These are phyloP conservation scores for Babesia bovis DNA, from an alignment of 169 alveolate species.

Conservation along the genomic window DNA sequence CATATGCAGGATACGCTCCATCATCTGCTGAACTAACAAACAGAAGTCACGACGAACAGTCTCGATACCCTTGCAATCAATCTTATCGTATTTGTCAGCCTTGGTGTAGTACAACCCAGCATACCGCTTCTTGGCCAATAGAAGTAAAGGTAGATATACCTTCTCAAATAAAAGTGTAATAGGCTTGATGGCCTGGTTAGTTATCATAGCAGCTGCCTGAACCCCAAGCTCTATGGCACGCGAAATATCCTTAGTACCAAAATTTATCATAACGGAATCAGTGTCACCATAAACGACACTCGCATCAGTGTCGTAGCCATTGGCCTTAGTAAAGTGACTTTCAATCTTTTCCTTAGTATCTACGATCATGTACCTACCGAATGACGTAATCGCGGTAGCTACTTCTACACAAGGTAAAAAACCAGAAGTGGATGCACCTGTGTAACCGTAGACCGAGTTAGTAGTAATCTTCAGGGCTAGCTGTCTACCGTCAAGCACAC, in stretches of 20 bases:
- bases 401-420: slow-evolving; percentile 96
- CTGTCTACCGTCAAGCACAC: slow-evolving; percentile 98
- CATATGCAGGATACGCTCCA: slow-evolving; percentile 88
- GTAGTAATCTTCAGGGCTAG: slow-evolving; percentile 98
- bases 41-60: slow-evolving; percentile 98
- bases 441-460: slow-evolving; percentile 99
- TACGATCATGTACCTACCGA: slow-evolving; percentile 95
- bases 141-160: slow-evolving; percentile 94
- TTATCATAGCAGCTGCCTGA: slow-evolving; percentile 92
- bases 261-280: slow-evolving; percentile 98
- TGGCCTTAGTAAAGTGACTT: slow-evolving; percentile 78
- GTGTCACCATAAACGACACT: slow-evolving; percentile 97
- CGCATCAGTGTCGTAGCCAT: slow-evolving; percentile 91
- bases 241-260: slow-evolving; percentile 86
- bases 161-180: slow-evolving; percentile 97
- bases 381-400: slow-evolving; percentile 94
- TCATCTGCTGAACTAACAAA: slow-evolving; percentile 92
- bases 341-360: slow-evolving; percentile 79
- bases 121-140: slow-evolving; percentile 95
- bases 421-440: slow-evolving; percentile 98
- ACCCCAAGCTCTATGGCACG: slow-evolving; percentile 92
- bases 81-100: slow-evolving; percentile 94
- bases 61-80: slow-evolving; percentile 96
- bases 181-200: slow-evolving; percentile 88
- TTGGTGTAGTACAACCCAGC: slow-evolving; percentile 93